Evolutionary conservation across 805 yeast genomes (phyloP), one percentile per base, ranked within the genome.

Genomic region (Saturnispora hagleri): DNA sequence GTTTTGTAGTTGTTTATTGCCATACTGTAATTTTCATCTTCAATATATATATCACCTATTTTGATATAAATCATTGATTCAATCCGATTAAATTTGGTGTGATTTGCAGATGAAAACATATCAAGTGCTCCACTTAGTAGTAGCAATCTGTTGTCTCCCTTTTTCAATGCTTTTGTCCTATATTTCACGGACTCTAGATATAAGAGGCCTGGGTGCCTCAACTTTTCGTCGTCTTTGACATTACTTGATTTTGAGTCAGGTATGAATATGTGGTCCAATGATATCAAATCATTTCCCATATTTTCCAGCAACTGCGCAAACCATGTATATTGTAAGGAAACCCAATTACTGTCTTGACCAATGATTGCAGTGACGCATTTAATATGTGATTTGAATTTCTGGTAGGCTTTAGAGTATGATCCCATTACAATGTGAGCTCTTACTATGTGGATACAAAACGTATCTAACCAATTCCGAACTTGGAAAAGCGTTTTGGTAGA

Each of bases 311-410:
- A 62, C 52, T 82, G 78, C 0, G 85, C 88, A 12, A 86, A 67
- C 81, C 85, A 77, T 42, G 79, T 75, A 56, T 79, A 76, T 60
- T 86, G 95, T n/a, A 68, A 60, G 0, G 82, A 74, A 10, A 73
- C 59, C 95, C 95, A 86, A 41, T 72, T 63, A 22, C 61, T 56
- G 8, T 60, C 56, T 22, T 67, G 62, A 1, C 55, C 51, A 17
- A 73, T 52, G 5, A 75, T 60, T 7, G 69, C 65, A 8, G 71
- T 57, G 1, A 84, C 78, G 46, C 75, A 76, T 33, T 73, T 73
- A 1, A 85, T 60, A 67, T 88, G 96, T 18, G 77, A 71, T 38
- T 73, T 73, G 61, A 86, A 88, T 62, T 81, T 84, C 53, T 75
- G 71, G 58, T 80, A 77, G 0, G 90, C 87, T 46, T 71, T 58